Evolutionary conservation across 176 grass and related monocot species (phyloP).

Genomic region (Pharus latifolius): DNA sequence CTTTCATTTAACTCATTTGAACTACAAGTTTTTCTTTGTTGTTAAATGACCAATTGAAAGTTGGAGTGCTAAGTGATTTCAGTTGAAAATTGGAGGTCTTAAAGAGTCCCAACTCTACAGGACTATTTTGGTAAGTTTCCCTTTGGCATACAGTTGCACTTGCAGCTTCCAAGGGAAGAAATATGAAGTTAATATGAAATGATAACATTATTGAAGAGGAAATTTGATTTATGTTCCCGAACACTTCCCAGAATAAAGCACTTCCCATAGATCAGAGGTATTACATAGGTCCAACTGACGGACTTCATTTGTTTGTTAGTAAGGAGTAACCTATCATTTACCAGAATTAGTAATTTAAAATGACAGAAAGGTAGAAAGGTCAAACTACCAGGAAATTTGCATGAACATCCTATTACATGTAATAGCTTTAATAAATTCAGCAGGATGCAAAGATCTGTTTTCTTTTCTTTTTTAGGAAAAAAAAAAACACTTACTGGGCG

Average conservation of each 20-base stretch:
- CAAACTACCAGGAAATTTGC: not conserved
- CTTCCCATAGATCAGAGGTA: not conserved
- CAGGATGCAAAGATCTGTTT: too few relatives aligned
- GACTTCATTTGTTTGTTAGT: not conserved
- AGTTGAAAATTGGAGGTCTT: too few relatives aligned
- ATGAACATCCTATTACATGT: not conserved
- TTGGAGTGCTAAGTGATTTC: not conserved
- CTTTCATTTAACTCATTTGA: too few relatives aligned
- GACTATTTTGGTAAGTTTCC: too few relatives aligned
- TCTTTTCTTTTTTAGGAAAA: too few relatives aligned
- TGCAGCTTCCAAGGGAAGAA: too few relatives aligned
- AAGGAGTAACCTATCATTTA: not conserved
- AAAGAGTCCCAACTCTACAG: too few relatives aligned
- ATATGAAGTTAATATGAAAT: too few relatives aligned
- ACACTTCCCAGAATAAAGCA: not conserved
- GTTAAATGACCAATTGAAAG: not conserved
- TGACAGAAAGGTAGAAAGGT: not conserved
- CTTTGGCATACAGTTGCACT: too few relatives aligned
- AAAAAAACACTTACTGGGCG: conserved; percentile 48
- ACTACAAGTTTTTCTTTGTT: too few relatives aligned
- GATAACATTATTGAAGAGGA: too few relatives aligned
- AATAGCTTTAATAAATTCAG: not conserved
- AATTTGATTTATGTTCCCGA: too few relatives aligned
- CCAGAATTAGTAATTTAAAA: not conserved
- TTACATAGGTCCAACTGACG: not conserved